Base-by-base conservation (phyloP, 2,329 filamentous ascomycete genomes). In the Diaporthe velutina region DNA sequence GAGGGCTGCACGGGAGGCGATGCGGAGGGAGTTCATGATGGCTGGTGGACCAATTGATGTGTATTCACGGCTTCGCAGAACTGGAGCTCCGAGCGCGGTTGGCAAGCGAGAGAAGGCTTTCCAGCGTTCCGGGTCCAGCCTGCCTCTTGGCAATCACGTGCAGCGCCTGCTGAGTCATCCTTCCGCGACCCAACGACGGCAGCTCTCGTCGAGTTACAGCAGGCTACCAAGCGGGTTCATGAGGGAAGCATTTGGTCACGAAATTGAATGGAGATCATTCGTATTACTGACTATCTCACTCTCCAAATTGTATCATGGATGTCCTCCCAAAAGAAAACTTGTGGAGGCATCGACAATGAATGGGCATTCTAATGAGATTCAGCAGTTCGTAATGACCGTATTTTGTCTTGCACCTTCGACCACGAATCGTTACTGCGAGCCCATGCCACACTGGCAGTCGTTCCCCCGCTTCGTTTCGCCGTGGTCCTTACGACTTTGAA, bases 1-100 rank as follows among this genome's bases (percentile, higher is more conserved):
- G 85, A 98, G 90, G 88, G 95, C 96, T 86, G 92, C 91, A 87
- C 96, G 94, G 75, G 73, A 74, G 89, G 95, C 94, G 87, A 98
- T 90, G 87, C 96, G 95, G 88, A 98, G 88, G 86, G 95, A 94
- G 92, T 95, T 98, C 96, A 98, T 98, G 88, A 86, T 91, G 89
- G 82, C 82, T 85, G 84, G 83, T 84, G 82, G 84, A 84, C 83
- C 84, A 87, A 88, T 88, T 86, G 86, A 82, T 81, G 81, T 79
- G 22, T 54, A 55, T 72, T 70, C 74, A 80, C 80, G 84, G 84
- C 85, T 84, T 84, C 83, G 60, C 68, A 72, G 68, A 61, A 64
- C 82, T 84, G 83, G 85, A 88, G 88, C 88, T 79, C 78, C 77
- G 79, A 70, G 73, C 74, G 50, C 66, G 66, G 72, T 72, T 72